Conservation (phyloP, 2,329 filamentous ascomycete genomes). For the Paraconiothyrium sp. region DNA sequence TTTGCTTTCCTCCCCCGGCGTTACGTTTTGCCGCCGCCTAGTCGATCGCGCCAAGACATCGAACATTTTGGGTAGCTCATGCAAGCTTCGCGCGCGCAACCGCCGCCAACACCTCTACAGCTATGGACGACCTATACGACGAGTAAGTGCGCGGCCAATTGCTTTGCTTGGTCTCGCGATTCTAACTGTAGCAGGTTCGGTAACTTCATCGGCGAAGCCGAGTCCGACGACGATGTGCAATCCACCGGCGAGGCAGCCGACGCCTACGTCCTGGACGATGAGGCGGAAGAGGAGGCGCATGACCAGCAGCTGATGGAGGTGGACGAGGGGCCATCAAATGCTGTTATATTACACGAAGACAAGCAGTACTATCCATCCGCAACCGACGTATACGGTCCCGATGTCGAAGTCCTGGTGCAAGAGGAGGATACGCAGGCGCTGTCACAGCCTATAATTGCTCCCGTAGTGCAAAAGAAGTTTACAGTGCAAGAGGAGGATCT, state of each 20-base stretch:
- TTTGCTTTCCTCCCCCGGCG: slow-evolving; percentile 16
- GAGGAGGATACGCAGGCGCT: slow-evolving; percentile 97
- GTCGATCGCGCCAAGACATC: slow-evolving; percentile 23
- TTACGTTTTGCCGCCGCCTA: slow-evolving; percentile 22
- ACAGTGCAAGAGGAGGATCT: slow-evolving; percentile 91
- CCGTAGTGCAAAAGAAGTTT: slow-evolving; percentile 95
- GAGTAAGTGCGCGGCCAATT: slow-evolving; percentile 66
- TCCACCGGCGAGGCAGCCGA: slow-evolving; percentile 79
- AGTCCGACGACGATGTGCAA: slow-evolving; percentile 87
- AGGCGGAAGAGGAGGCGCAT: slow-evolving; percentile 64
- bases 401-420: slow-evolving; percentile 94
- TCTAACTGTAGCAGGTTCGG: slow-evolving; percentile 74
- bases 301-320: slow-evolving; percentile 93
- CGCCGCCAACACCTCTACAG: slow-evolving; percentile 23
- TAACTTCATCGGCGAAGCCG: slow-evolving; percentile 96
- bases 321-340: slow-evolving; percentile 92
- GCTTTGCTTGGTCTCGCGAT: slow-evolving; percentile 2
- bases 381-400: slow-evolving; percentile 90
- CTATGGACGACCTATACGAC: slow-evolving; percentile 96
- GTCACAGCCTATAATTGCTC: slow-evolving; percentile 90
- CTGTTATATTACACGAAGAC: slow-evolving; percentile 97
- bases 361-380: slow-evolving; percentile 99
- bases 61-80: slow-evolving; percentile 41
- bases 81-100: slow-evolving; percentile 22
- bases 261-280: slow-evolving; percentile 79